Base-by-base conservation (phyloP, 2,329 filamentous ascomycete genomes). In the Fusarium scirpi region DNA sequence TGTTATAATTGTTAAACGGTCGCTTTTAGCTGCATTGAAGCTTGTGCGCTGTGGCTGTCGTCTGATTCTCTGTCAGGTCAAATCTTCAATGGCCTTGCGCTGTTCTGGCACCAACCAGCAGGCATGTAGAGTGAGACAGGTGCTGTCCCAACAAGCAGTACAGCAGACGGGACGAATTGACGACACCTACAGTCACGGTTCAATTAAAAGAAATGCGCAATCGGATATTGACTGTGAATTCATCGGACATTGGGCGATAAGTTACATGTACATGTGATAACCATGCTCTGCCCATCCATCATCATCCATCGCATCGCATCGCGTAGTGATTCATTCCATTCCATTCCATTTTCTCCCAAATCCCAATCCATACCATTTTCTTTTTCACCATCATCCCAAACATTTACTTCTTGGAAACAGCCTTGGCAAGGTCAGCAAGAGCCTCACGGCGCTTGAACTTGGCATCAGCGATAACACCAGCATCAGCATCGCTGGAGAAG, bases 371-470 rank as follows among this genome's bases (percentile, higher is more conserved):
- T 27, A 30, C 24, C 58, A 18, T 29, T 47, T 24, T 49, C n/a
- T 34, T 45, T 44, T 20, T 16, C 15, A 25, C 11, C 16, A 20
- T 25, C 9, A 22, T 20, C 15, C 30, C 18, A 22, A 15, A 58
- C 20, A 41, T 58, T 63, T 74, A 76, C 52, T 76, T 75, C 60
- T 76, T 76, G 18, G 60, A 51, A 6, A 82, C 85, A 32, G 80
- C 84, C 74, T 85, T 85, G 62, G 87, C 89, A 41, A 92, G 84
- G 74, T 91, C 90, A 51, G 88, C 87, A 40, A 93, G 84, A 52
- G 90, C 90, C 78, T 92, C 91, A 54, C 89, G 89, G 67, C 91
- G 90, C 86, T 93, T 93, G 86, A 90, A 93, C 83, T 91, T 91
- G 75, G 90, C 91, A 77, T 93, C 91, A 79, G 91, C 87, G 70